phyloP scores from a whole-genome alignment of 2,329 filamentous ascomycete genomes.

The Cucurbitaria berberidis region DNA sequence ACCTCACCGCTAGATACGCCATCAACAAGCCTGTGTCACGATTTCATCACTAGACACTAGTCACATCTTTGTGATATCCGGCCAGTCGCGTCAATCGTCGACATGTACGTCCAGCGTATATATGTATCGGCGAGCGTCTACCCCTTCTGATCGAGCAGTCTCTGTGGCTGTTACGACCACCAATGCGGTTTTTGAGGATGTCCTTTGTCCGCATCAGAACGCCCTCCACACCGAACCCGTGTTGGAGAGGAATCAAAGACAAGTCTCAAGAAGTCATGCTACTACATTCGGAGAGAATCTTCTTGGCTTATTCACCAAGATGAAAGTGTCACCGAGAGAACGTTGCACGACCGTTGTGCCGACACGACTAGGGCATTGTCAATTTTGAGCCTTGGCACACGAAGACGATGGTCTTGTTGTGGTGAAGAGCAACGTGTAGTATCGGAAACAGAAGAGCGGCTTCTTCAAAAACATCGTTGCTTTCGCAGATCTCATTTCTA shows the following conservation, averaged over 20 bases:
- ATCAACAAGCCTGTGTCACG: conserved; percentile 58
- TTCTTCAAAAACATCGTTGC: conserved; percentile 26
- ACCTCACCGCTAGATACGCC: conserved; percentile 42
- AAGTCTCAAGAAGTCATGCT: conserved; percentile 86
- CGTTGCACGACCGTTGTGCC: conserved; percentile 27
- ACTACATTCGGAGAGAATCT: conserved; percentile 73
- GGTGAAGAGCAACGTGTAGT: conserved; percentile 8
- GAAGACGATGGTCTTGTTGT: conserved; percentile 22
- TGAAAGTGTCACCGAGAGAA: conserved; percentile 20
- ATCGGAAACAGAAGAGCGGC: conserved; percentile 1
- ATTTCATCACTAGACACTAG: conserved; percentile 51
- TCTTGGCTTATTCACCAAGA: conserved; percentile 24
- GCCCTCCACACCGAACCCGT: conserved; percentile 67
- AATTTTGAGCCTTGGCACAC: conserved; percentile 8
- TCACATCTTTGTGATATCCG: conserved; percentile 57
- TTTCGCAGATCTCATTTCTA: conserved; percentile 12
- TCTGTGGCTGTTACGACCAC: conserved; percentile 37
- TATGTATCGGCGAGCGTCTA: conserved; percentile 65
- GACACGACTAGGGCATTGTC: conserved; percentile 34
- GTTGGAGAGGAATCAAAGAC: conserved; percentile 92
- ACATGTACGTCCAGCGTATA: conserved; percentile 58
- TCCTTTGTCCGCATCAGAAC: conserved; percentile 81
- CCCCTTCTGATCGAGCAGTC: conserved; percentile 37
- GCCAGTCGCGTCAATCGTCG: conserved; percentile 73
- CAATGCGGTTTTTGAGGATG: conserved; percentile 90